Evolutionary conservation across 371 early-diverging fungal genomes (phyloP).

Genomic region (Chytridium lagenaria): DNA sequence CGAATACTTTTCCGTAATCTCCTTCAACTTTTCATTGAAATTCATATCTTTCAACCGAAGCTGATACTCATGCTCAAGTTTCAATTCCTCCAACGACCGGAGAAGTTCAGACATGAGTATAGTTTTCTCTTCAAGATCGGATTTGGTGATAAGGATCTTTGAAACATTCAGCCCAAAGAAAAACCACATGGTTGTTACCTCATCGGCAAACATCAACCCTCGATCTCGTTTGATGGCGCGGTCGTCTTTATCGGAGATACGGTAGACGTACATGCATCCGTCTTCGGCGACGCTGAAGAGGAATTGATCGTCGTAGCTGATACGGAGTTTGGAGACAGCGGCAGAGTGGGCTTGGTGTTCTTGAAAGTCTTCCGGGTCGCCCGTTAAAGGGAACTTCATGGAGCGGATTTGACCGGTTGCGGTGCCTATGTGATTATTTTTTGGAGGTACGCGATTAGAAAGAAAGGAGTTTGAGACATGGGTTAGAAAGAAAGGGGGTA

Average conservation of each 20-base stretch:
- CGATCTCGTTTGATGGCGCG: slow-evolving; percentile 37
- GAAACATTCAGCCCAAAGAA: background rate
- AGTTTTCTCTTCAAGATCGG: slow-evolving; percentile 61
- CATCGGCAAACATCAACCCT: slow-evolving; percentile 52
- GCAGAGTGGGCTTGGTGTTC: slow-evolving; percentile 58
- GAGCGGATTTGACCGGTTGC: slow-evolving; percentile 46
- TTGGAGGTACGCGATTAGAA: too few relatives aligned
- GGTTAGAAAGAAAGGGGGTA: too few relatives aligned
- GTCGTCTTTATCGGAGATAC: slow-evolving; percentile 54
- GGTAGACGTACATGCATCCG: slow-evolving; percentile 55
- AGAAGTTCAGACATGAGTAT: slow-evolving; percentile 53
- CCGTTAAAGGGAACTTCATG: slow-evolving; percentile 54
- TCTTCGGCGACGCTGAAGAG: slow-evolving; percentile 58
- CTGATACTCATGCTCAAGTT: slow-evolving; percentile 67
- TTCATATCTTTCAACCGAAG: slow-evolving; percentile 64
- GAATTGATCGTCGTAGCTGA: slow-evolving; percentile 57
- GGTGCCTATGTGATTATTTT: slow-evolving; percentile 40
- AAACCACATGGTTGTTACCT: slow-evolving; percentile 37
- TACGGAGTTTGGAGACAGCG: slow-evolving; percentile 49
- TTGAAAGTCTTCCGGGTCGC: slow-evolving; percentile 53
- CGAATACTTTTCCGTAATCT: slow-evolving; percentile 56
- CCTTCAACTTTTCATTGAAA: slow-evolving; percentile 63
- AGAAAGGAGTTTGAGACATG: too few relatives aligned
- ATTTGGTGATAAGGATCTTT: slow-evolving; percentile 60
- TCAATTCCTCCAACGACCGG: slow-evolving; percentile 56